Conservation (phyloP, 2,329 filamentous ascomycete species). For the Cadophora sp. region DNA sequence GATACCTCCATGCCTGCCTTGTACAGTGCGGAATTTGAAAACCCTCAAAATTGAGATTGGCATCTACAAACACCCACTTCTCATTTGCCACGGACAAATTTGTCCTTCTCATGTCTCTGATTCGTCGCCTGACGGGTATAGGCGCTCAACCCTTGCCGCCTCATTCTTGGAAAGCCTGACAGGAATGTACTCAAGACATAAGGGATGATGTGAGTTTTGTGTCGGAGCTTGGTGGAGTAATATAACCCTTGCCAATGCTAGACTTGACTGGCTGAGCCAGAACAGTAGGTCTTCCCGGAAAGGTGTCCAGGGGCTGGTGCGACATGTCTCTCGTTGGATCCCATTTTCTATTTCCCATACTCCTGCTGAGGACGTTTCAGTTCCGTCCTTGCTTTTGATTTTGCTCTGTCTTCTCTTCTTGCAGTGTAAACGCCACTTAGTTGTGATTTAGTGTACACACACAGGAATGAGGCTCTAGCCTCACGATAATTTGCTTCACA, state of each 20-base stretch:
- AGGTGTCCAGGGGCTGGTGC: not conserved
- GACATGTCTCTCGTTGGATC: not conserved
- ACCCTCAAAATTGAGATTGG: not conserved
- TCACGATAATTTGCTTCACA: not conserved
- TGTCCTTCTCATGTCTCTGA: not conserved
- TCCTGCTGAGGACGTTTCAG: not conserved
- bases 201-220: not conserved
- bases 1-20: not conserved
- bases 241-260: not conserved
- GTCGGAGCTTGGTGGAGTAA: not conserved
- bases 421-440: not conserved
- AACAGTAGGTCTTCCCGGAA: not conserved
- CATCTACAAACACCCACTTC: not conserved
- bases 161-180: not conserved
- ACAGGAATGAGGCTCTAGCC: not conserved
- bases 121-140: not conserved
- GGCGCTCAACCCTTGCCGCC: slow-evolving; percentile 11
- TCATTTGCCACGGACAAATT: not conserved
- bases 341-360: not conserved
- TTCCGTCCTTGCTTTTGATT: not conserved
- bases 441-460: not conserved
- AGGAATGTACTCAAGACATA: not conserved
- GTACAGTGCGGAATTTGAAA: no score
- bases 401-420: not conserved
- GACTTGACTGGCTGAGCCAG: not conserved